phyloP scores from a whole-genome alignment of 495 filamentous ascomycete species.

The Penicillium egyptiacum region DNA sequence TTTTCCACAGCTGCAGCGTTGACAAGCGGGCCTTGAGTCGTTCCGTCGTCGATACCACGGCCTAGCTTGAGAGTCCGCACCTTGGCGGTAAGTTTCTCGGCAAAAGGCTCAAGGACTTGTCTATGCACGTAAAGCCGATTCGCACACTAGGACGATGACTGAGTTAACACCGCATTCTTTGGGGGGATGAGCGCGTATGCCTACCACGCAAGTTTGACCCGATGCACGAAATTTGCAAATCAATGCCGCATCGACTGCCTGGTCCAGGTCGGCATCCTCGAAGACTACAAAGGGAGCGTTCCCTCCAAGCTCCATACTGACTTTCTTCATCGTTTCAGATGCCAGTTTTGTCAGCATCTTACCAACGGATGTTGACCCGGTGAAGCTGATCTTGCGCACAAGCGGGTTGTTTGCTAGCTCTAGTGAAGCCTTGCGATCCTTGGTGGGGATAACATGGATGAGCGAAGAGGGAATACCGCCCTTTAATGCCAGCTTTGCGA shows the following conservation, averaged over 20 bases:
- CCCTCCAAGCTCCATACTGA: slow-evolving; percentile 87
- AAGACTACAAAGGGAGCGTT: slow-evolving; percentile 86
- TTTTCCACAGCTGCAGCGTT: slow-evolving; percentile 68
- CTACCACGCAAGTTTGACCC: slow-evolving; percentile 52
- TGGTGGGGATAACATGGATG: slow-evolving; percentile 28
- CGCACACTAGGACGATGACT: slow-evolving; percentile 42
- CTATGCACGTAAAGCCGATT: slow-evolving; percentile 62
- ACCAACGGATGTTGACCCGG: slow-evolving; percentile 32
- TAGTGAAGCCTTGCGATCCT: slow-evolving; percentile 29
- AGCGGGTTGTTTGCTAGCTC: slow-evolving; percentile 22
- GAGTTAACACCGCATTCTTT: too few relatives aligned
- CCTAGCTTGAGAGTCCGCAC: slow-evolving; percentile 68
- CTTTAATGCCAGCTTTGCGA: slow-evolving; percentile 52
- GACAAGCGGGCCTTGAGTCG: slow-evolving; percentile 75
- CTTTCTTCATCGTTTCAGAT: slow-evolving; percentile 66
- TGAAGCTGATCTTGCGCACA: slow-evolving; percentile 54
- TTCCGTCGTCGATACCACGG: slow-evolving; percentile 59
- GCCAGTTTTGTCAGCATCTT: slow-evolving; percentile 41
- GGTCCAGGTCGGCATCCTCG: slow-evolving; percentile 80
- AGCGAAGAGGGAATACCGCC: slow-evolving; percentile 18
- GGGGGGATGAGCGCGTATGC: not conserved
- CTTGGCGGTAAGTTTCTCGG: slow-evolving; percentile 55
- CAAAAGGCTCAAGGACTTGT: slow-evolving; percentile 33
- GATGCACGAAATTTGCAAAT: slow-evolving; percentile 50
- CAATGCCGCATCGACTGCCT: slow-evolving; percentile 74